Evolutionary conservation across 352 stramenopile genomes (phyloP).

Genomic region (Phytophthora pluvialis): DNA sequence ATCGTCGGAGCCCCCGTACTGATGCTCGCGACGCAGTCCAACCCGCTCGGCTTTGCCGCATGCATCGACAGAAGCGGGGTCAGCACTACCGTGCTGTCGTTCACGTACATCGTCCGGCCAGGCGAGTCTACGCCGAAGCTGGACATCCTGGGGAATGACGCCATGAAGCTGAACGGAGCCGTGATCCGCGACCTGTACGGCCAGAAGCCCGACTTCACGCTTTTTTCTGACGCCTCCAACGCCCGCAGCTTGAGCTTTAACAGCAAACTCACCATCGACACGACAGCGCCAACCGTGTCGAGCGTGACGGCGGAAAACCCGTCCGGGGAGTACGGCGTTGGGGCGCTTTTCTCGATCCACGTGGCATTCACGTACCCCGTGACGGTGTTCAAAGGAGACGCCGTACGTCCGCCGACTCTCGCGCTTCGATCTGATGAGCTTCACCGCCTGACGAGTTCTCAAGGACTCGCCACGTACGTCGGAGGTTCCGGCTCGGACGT

Average conservation of each 20-base stretch:
- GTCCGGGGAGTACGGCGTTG: slow-evolving; percentile 71
- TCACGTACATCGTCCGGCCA: slow-evolving; percentile 58
- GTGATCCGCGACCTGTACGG: slow-evolving; percentile 47
- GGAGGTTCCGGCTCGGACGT: slow-evolving; percentile 51
- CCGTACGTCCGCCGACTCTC: slow-evolving; percentile 33
- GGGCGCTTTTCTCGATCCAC: slow-evolving; percentile 52
- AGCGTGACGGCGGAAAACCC: slow-evolving; percentile 52
- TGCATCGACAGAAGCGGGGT: slow-evolving; percentile 60
- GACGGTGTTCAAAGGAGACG: slow-evolving; percentile 32
- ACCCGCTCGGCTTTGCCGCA: slow-evolving; percentile 47
- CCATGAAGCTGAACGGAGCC: slow-evolving; percentile 55
- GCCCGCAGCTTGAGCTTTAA: slow-evolving; percentile 63
- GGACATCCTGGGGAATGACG: slow-evolving; percentile 49
- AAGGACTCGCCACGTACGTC: slow-evolving; percentile 58
- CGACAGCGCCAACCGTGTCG: slow-evolving; percentile 41
- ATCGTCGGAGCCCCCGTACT: slow-evolving; percentile 48
- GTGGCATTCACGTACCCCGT: slow-evolving; percentile 63
- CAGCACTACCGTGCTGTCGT: slow-evolving; percentile 44
- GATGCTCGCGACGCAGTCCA: slow-evolving; percentile 47
- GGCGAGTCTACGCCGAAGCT: slow-evolving; percentile 43
- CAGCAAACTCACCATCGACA: slow-evolving; percentile 66
- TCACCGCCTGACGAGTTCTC: slow-evolving; percentile 44
- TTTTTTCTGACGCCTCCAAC: slow-evolving; percentile 53
- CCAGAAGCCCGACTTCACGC: slow-evolving; percentile 55
- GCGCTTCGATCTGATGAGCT: slow-evolving; percentile 61